These are phyloP conservation scores for Melaleuca quinquenervia DNA, from an alignment of 345 rosid genomes.

Conservation along the genomic window DNA sequence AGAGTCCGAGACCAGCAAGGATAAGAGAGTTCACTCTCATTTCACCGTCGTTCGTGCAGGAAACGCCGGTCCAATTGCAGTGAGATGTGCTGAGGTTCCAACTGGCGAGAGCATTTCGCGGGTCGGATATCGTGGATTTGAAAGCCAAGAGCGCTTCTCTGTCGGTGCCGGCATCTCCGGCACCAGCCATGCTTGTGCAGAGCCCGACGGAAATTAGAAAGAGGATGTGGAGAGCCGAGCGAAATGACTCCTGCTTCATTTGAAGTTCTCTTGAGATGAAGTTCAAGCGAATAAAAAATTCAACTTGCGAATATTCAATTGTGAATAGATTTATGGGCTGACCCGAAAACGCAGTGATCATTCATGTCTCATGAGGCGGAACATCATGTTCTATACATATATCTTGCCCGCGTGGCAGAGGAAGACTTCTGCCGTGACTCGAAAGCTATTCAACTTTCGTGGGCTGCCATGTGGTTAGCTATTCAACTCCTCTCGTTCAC, in stretches of 20 bases:
- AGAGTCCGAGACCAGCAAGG: neutral
- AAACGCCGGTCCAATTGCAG: neutral
- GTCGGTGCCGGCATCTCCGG: slow-evolving; percentile 2
- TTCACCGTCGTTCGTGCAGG: neutral
- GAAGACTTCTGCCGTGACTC: no score
- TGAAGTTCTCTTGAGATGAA: neutral
- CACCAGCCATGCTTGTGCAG: neutral
- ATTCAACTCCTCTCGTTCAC: no score
- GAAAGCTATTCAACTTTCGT: no score
- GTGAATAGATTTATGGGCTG: neutral
- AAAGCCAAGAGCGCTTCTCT: slow-evolving; percentile 10
- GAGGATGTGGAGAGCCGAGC: neutral
- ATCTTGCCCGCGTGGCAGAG: no score
- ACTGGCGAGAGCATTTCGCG: slow-evolving; percentile 5
- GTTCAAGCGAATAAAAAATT: neutral
- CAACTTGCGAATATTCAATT: neutral
- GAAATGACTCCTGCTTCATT: neutral
- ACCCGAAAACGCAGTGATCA: neutral
- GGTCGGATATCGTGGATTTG: slow-evolving; percentile 4
- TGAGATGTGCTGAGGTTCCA: neutral
- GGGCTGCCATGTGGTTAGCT: no score
- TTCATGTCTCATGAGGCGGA: neutral
- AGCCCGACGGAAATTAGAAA: neutral
- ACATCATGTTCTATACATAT: no score
- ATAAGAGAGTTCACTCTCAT: neutral